phyloP scores from a whole-genome alignment of 2,329 filamentous ascomycete genomes.

The Ampelomyces quisqualis region DNA sequence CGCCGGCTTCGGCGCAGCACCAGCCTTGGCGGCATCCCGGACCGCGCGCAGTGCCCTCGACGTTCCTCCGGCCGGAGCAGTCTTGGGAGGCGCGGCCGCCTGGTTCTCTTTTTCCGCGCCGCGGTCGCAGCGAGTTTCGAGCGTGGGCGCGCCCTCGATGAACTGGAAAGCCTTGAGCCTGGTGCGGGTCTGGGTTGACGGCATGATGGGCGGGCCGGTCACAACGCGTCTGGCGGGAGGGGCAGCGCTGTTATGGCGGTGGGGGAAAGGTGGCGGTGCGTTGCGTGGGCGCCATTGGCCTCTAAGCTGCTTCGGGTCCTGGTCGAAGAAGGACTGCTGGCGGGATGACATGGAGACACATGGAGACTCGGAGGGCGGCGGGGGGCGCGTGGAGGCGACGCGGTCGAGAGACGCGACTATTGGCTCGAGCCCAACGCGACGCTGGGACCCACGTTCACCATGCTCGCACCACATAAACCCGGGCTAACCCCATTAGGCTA shows the following conservation, averaged over 20 bases:
- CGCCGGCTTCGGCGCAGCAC: slow-evolving; percentile 30
- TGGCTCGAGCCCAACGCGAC: too few relatives aligned
- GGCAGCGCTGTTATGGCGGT: slow-evolving; percentile 23
- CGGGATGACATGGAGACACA: slow-evolving; percentile 46
- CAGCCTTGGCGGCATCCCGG: slow-evolving; percentile 16
- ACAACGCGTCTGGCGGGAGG: slow-evolving; percentile 37
- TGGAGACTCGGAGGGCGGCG: too few relatives aligned
- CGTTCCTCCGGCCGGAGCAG: slow-evolving; percentile 16
- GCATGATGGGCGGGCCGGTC: slow-evolving; percentile 47
- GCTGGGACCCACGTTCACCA: too few relatives aligned
- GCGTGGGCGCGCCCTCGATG: slow-evolving; percentile 40
- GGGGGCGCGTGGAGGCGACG: neutral
- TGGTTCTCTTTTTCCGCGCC: slow-evolving; percentile 51
- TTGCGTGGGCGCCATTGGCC: slow-evolving; percentile 42
- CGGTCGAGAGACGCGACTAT: slow-evolving; percentile 13
- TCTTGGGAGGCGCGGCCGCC: slow-evolving; percentile 6
- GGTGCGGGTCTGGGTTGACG: slow-evolving; percentile 55
- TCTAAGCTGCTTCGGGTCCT: slow-evolving; percentile 43
- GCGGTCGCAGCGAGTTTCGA: slow-evolving; percentile 18
- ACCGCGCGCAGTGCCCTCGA: slow-evolving; percentile 22
- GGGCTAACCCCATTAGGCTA: too few relatives aligned
- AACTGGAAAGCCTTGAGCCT: slow-evolving; percentile 60
- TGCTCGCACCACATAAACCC: too few relatives aligned
- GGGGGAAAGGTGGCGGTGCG: slow-evolving; percentile 27
- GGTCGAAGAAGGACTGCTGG: slow-evolving; percentile 56